These are phyloP conservation scores for Vigna radiata DNA, from an alignment of 306 rosid genomes.

Conservation along the genomic window DNA sequence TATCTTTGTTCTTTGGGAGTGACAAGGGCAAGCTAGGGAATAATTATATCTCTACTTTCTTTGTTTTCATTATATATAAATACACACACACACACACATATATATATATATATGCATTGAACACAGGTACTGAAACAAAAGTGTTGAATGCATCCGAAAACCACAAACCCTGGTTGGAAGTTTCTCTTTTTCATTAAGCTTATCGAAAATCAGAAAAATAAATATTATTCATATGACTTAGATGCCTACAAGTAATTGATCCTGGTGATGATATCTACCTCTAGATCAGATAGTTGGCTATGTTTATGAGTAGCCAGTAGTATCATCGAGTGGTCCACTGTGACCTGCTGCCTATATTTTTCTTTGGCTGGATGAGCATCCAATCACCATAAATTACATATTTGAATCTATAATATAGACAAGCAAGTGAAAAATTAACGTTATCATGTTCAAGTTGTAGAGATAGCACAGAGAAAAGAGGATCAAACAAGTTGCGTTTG, in stretches of 20 bases:
- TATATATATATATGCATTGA: not conserved
- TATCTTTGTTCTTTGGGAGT: too few species aligned
- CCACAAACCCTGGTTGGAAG: slow-evolving; percentile 1
- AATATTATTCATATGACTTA: not conserved
- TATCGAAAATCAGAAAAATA: not conserved
- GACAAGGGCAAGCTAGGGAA: too few species aligned
- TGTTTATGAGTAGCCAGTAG: slow-evolving; percentile 47
- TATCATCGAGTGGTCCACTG: slow-evolving; percentile 52
- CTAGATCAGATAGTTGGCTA: slow-evolving; percentile 43
- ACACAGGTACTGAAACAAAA: slow-evolving; percentile 13
- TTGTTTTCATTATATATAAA: slow-evolving; percentile 7
- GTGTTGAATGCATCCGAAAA: not conserved
- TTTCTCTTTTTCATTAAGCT: not conserved
- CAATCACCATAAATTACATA: slow-evolving; percentile 42
- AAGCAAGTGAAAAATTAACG: slow-evolving; percentile 43
- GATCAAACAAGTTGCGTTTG: slow-evolving; percentile 41
- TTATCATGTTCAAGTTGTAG: slow-evolving; percentile 43
- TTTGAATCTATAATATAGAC: slow-evolving; percentile 40
- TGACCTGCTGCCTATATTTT: slow-evolving; percentile 42
- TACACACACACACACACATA: too few species aligned
- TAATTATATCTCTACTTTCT: not conserved
- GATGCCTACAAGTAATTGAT: slow-evolving; percentile 33
- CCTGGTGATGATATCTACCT: slow-evolving; percentile 27
- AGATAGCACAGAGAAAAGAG: slow-evolving; percentile 19
- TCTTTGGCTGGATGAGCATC: slow-evolving; percentile 46